Base-by-base conservation (phyloP, 768 basidiomycete species). In the Phallus indusiatus region DNA sequence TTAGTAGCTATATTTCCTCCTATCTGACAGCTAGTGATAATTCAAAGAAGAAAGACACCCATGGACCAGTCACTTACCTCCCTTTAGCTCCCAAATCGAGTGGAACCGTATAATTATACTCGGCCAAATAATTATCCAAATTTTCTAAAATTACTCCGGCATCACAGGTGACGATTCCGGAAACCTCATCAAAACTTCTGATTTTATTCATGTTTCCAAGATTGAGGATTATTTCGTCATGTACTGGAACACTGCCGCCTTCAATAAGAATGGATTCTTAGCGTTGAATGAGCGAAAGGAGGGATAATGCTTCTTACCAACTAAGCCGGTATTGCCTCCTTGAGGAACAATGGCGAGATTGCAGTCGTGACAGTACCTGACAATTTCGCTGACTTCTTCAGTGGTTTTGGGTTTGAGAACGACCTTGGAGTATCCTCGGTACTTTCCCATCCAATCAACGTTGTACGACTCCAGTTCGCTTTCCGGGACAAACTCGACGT, bases 1-100 rank as follows among this genome's bases (percentile, higher is more conserved):
- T 99, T 99, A 5, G 96, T 98, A 1, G 96, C 84, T 24, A 98
- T 80, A 70, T 98, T 97, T 35, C 96, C 96, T 52, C 95, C 96
- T 63, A 99, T 94, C 67, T 98, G 95, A 76, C 96, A 99, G 66
- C 90, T 90, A 68, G 35, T 60, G 34, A 17, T 46, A 56, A 51
- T 57, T 37, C 60, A 24, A 48, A 9, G 0, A 8, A 36, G 17
- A 12, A 20, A 17, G 20, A 28, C 34, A 60, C 61, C 47, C 14
- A 54, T 11, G 46, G 22, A 54, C 7, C 9, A 22, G 28, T 20
- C 11, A 68, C 74, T 36, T 60, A 88, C 90, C 91, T 94, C 70
- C 94, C 94, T 74, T 97, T 97, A 33, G 94, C 94, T 47, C 93
- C 94, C 10, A 97, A 76, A 69, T 97, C 94, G 36, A 96, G 79